Evolutionary conservation across 2,329 filamentous ascomycete genomes (phyloP).

Genomic region (Cladosporium austrohemisphaericum): DNA sequence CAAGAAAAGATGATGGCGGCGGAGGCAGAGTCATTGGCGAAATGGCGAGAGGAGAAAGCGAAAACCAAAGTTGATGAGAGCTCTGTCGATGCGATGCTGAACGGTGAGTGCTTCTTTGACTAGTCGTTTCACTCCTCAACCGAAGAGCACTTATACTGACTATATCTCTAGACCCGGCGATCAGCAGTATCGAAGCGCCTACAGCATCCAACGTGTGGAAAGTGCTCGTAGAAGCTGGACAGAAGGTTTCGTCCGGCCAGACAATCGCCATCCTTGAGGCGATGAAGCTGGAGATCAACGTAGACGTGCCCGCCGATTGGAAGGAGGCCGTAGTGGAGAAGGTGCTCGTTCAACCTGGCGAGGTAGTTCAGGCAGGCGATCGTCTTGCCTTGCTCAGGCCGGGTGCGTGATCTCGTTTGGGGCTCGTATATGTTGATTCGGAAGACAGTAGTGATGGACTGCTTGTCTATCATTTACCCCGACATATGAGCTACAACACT

Average conservation of each 20-base stretch:
- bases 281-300: conserved; percentile 47
- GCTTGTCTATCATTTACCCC: no score
- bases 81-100: conserved; percentile 47
- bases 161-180: conserved; percentile 29
- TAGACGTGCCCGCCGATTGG: conserved; percentile 36
- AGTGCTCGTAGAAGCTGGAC: conserved; percentile 38
- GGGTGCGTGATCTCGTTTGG: background rate
- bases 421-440: no score
- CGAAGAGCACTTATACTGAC: conserved; percentile 1
- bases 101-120: conserved; percentile 34
- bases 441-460: no score
- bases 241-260: conserved; percentile 33
- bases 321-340: conserved; percentile 37
- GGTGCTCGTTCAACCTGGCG: conserved; percentile 40
- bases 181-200: conserved; percentile 39
- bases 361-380: conserved; percentile 37
- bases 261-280: conserved; percentile 43
- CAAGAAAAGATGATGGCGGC: conserved; percentile 49
- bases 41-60: conserved; percentile 43
- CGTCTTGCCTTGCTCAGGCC: conserved; percentile 29
- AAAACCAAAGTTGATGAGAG: conserved; percentile 46
- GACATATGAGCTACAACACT: no score
- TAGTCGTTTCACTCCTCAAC: background rate
- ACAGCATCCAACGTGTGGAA: conserved; percentile 48
- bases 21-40: conserved; percentile 43